phyloP scores from a whole-genome alignment of 2,329 filamentous ascomycete genomes.

The Chaetomium strumarium region DNA sequence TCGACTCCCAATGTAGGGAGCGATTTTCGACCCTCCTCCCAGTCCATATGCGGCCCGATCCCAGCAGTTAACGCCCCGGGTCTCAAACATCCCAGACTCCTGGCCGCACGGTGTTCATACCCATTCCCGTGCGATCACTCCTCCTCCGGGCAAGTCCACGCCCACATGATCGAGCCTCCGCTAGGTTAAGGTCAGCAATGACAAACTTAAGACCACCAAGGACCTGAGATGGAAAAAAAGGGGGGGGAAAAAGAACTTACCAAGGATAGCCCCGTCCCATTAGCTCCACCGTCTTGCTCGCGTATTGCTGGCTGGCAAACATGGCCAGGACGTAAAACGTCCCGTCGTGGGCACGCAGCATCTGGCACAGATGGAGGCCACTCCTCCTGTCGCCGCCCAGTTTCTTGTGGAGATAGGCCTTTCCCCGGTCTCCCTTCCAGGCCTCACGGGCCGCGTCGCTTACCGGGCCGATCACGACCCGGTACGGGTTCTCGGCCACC shows the following conservation, averaged over 20 bases:
- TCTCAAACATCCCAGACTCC: too few species aligned
- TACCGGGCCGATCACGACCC: constrained; percentile 4
- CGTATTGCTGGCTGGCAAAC: constrained; percentile 3
- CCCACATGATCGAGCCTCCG: constrained; percentile 13
- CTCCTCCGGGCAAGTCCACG: neutral
- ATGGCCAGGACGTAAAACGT: neutral
- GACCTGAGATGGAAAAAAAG: neutral
- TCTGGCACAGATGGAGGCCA: neutral
- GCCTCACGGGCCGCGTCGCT: neutral
- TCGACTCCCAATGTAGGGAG: too few species aligned
- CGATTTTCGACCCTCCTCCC: too few species aligned
- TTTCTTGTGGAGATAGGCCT: neutral
- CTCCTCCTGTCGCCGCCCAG: neutral
- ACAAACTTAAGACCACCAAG: neutral
- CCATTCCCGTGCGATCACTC: neutral
- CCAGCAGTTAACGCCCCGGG: too few species aligned
- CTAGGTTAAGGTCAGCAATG: neutral
- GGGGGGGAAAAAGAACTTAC: neutral
- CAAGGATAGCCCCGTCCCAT: constrained; percentile 4
- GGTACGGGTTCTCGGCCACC: neutral
- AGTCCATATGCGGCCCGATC: too few species aligned
- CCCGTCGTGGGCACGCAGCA: neutral
- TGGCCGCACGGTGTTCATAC: too few species aligned
- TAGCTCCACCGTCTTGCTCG: neutral
- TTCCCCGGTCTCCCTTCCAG: neutral